Conservation (phyloP, 169 alveolate species). For the Plasmodium cynomolgi region DNA sequence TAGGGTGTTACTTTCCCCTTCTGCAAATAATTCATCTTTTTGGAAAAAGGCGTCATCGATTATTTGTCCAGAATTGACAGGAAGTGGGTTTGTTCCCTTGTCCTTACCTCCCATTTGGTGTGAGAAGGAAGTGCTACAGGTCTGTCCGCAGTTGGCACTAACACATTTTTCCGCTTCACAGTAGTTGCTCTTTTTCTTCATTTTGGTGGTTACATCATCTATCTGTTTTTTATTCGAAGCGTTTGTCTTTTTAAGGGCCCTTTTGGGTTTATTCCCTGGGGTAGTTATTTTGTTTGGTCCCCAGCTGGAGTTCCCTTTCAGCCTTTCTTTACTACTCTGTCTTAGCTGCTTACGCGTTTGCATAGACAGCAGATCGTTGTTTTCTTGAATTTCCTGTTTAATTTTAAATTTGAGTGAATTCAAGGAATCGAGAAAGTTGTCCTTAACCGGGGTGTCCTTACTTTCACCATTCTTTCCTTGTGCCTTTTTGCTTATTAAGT, state of each 20-base stretch:
- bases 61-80: neutral
- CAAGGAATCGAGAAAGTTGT: slow-evolving; percentile 18
- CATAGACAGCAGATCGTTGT: slow-evolving; percentile 26
- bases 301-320: neutral
- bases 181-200: neutral
- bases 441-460: neutral
- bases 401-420: slow-evolving; percentile 45
- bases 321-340: neutral
- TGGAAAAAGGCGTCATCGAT: neutral
- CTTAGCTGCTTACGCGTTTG: neutral
- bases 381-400: slow-evolving; percentile 58
- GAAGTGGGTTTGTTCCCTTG: neutral
- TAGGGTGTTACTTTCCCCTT: slow-evolving; percentile 1
- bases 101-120: neutral
- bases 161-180: neutral
- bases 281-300: neutral
- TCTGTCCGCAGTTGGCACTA: neutral
- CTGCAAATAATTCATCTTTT: neutral
- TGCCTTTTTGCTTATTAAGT: neutral
- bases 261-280: neutral
- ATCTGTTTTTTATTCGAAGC: slow-evolving; percentile 2
- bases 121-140: neutral
- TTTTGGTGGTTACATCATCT: slow-evolving; percentile 6
- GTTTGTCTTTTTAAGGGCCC: slow-evolving; percentile 2
- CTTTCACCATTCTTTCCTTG: slow-evolving; percentile 16